Evolutionary conservation across 2,329 filamentous ascomycete species (phyloP).

Genomic region (Knoxdaviesia capensis): DNA sequence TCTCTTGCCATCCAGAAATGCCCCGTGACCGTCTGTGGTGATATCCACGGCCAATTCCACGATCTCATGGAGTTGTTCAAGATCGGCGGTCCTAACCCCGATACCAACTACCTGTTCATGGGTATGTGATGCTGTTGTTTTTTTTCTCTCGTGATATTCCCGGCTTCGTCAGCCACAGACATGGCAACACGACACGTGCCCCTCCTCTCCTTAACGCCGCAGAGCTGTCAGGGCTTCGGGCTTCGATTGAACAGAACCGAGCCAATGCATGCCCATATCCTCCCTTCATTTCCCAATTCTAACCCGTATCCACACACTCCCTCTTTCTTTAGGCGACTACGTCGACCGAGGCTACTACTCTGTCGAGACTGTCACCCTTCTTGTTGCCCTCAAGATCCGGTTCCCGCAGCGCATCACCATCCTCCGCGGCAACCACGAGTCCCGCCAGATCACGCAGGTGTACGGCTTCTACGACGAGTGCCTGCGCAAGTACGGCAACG

Average conservation of each 20-base stretch:
- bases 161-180: no score
- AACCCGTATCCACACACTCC: slow-evolving; percentile 3
- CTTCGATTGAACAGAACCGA: no score
- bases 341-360: slow-evolving; percentile 98
- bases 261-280: neutral
- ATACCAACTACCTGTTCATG: slow-evolving; percentile 99
- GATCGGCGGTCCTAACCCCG: slow-evolving; percentile 91
- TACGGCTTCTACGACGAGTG: slow-evolving; percentile 99
- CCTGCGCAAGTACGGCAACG: slow-evolving; percentile 94
- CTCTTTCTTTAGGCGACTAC: slow-evolving; percentile 53
- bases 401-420: slow-evolving; percentile 97
- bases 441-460: slow-evolving; percentile 94
- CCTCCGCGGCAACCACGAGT: slow-evolving; percentile 96
- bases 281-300: neutral
- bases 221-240: no score
- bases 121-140: slow-evolving; percentile 30
- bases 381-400: slow-evolving; percentile 93
- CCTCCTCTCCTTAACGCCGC: no score
- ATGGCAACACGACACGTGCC: neutral
- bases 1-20: slow-evolving; percentile 48
- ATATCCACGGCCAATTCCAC: slow-evolving; percentile 98
- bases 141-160: no score
- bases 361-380: slow-evolving; percentile 89
- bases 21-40: slow-evolving; percentile 93
- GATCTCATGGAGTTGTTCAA: slow-evolving; percentile 99